Evolutionary conservation across 345 rosid genomes (phyloP).

Genomic region (Populus davidiana): DNA sequence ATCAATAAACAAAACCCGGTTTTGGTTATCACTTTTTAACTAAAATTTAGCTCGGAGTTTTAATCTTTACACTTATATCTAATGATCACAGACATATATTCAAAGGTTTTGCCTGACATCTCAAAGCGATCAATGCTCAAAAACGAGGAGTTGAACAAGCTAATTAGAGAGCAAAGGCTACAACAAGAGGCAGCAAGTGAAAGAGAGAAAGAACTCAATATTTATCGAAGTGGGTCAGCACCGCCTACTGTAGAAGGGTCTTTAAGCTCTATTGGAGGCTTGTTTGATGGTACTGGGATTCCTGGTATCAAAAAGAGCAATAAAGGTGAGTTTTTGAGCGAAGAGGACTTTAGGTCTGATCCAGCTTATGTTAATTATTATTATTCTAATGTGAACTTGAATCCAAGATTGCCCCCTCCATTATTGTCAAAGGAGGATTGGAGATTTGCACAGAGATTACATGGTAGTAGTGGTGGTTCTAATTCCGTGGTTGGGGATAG

Average conservation of each 20-base stretch:
- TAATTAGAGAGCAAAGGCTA: conserved; percentile 48
- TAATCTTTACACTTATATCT: conserved; percentile 2
- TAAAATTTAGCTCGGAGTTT: conserved; percentile 8
- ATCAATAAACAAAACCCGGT: background rate
- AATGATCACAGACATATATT: conserved; percentile 32
- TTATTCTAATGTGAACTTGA: conserved; percentile 69
- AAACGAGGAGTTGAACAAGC: conserved; percentile 48
- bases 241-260: conserved; percentile 95
- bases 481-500: conserved; percentile 54
- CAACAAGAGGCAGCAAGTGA: conserved; percentile 43
- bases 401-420: conserved; percentile 91
- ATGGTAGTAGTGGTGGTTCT: conserved; percentile 36
- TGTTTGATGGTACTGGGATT: conserved; percentile 40
- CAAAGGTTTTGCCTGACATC: conserved; percentile 52
- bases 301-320: conserved; percentile 25
- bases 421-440: conserved; percentile 78
- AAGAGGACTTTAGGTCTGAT: conserved; percentile 80
- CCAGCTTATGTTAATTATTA: conserved; percentile 72
- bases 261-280: conserved; percentile 59
- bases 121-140: conserved; percentile 51
- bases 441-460: conserved; percentile 67
- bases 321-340: conserved; percentile 45
- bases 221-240: conserved; percentile 87
- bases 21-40: background rate
- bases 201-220: conserved; percentile 62